Conservation (phyloP, 2,329 filamentous ascomycete species). For the Fusarium brevicatenulatum region DNA sequence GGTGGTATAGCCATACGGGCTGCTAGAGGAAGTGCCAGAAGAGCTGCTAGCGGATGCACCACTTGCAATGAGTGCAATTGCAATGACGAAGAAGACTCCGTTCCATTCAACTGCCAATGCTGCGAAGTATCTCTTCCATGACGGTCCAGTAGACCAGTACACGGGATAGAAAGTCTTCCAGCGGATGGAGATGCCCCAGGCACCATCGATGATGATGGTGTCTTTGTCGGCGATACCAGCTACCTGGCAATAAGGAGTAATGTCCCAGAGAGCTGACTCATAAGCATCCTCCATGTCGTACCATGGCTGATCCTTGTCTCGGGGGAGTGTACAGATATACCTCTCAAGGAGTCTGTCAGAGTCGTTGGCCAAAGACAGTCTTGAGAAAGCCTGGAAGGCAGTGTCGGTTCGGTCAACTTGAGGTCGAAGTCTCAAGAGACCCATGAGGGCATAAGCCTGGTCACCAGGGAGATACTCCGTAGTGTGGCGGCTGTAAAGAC, state of each 20-base stretch:
- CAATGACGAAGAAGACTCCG: conserved; percentile 34
- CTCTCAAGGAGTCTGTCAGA: conserved; percentile 49
- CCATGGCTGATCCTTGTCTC: conserved; percentile 41
- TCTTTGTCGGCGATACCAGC: conserved; percentile 49
- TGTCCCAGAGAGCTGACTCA: conserved; percentile 48
- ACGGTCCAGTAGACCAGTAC: conserved; percentile 43
- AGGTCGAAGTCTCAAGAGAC: conserved; percentile 48
- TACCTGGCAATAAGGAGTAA: conserved; percentile 48
- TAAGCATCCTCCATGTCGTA: conserved; percentile 48
- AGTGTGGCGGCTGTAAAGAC: conserved; percentile 45
- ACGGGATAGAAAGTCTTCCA: conserved; percentile 48
- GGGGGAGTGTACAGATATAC: conserved; percentile 46
- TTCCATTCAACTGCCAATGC: conserved; percentile 36
- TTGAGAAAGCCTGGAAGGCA: conserved; percentile 51
- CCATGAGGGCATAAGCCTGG: conserved; percentile 51
- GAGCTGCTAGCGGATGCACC: conserved; percentile 15
- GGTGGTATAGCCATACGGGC: background rate
- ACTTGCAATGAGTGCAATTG: conserved; percentile 30
- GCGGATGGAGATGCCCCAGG: conserved; percentile 45
- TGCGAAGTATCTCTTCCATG: conserved; percentile 35
- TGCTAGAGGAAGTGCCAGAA: background rate
- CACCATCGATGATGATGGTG: conserved; percentile 49
- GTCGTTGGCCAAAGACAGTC: conserved; percentile 50
- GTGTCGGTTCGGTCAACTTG: conserved; percentile 48
- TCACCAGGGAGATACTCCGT: conserved; percentile 44